Evolutionary conservation across 495 filamentous ascomycete genomes (phyloP).

Genomic region (Penicillium bovifimosum): DNA sequence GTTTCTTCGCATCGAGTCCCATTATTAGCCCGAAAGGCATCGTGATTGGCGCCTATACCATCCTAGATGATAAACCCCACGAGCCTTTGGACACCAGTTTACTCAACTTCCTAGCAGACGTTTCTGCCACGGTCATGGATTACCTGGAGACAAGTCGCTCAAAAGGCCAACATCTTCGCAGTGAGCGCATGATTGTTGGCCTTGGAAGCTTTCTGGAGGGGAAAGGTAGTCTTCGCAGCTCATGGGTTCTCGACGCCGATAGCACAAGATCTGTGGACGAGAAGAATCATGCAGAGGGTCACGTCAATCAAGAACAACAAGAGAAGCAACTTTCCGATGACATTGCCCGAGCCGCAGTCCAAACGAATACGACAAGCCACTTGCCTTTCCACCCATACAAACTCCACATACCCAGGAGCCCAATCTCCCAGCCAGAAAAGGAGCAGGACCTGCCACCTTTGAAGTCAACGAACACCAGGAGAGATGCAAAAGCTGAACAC

Average conservation of each 20-base stretch:
- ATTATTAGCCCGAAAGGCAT: slow-evolving; percentile 15
- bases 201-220: slow-evolving; percentile 18
- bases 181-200: slow-evolving; percentile 19
- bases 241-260: slow-evolving; percentile 9
- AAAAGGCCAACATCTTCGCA: slow-evolving; percentile 7
- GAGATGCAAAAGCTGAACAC: background rate
- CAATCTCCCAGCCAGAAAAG: background rate
- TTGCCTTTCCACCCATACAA: slow-evolving; percentile 4
- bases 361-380: background rate
- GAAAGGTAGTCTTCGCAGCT: slow-evolving; percentile 14
- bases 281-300: slow-evolving; percentile 3
- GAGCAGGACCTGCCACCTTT: background rate
- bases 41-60: slow-evolving; percentile 13
- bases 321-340: slow-evolving; percentile 11
- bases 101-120: slow-evolving; percentile 5
- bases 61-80: slow-evolving; percentile 12
- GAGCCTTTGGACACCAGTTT: background rate
- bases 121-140: slow-evolving; percentile 14
- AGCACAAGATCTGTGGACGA: background rate
- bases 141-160: slow-evolving; percentile 7
- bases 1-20: slow-evolving; percentile 43
- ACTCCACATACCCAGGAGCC: background rate
- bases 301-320: slow-evolving; percentile 15
- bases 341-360: background rate
- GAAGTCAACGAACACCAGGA: background rate